Percentiles rank a stretch among this genome's conserved stretches.
Evolutionary conservation across 164 flowering plant genomes (phyloP).

Genomic region (Chimonanthus praecox): DNA sequence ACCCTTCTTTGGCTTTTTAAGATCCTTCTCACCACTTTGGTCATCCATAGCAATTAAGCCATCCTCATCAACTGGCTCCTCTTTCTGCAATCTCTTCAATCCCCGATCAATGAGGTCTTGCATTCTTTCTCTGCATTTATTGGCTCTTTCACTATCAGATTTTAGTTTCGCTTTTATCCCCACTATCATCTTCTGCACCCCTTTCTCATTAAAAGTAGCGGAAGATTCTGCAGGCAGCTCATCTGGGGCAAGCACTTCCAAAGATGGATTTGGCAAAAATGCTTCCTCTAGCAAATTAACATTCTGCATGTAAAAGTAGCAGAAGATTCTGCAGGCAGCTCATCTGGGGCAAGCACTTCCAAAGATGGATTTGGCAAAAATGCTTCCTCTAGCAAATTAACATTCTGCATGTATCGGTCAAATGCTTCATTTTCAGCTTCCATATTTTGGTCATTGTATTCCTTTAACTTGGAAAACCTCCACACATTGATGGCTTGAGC

Average conservation of each 20-base stretch:
- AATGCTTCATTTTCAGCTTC: constrained; percentile 91
- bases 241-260: constrained; percentile 25
- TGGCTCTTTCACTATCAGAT: constrained; percentile 40
- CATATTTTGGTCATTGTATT: constrained; percentile 56
- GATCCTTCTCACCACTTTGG: constrained; percentile 24
- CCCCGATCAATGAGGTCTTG: constrained; percentile 47
- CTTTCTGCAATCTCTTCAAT: constrained; percentile 40
- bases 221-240: constrained; percentile 12
- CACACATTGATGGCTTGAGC: constrained; percentile 79
- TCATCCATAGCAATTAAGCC: constrained; percentile 8
- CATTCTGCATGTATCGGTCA: constrained; percentile 79
- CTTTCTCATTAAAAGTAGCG: constrained; percentile 17
- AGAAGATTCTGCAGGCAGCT: constrained; percentile 6
- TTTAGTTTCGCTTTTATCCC: constrained; percentile 45
- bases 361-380: constrained; percentile 35
- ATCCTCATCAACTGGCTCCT: constrained; percentile 24
- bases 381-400: constrained; percentile 65
- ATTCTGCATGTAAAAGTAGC: constrained; percentile 58
- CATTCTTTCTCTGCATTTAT: constrained; percentile 42
- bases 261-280: constrained; percentile 35
- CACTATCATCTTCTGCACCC: constrained; percentile 16
- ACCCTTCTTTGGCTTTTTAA: constrained; percentile 24
- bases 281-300: constrained; percentile 67
- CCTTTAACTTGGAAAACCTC: constrained; percentile 87
- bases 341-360: constrained; percentile 28